Base-by-base conservation (phyloP, 441 rosid species). In the Bocquillonia castaneifolia region DNA sequence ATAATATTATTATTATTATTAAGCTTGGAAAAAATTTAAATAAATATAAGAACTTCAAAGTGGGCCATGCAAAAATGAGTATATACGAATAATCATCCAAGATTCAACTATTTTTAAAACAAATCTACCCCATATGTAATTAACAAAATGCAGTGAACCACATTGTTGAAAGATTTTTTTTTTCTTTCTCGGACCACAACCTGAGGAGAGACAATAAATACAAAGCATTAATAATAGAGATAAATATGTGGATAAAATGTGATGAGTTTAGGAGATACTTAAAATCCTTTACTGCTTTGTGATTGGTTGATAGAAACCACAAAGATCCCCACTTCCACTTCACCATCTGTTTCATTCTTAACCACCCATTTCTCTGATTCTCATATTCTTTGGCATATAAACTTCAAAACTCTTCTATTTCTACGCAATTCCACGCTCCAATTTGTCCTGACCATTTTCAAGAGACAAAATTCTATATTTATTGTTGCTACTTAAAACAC, bases 301-400 rank as follows among this genome's bases (percentile, higher is more conserved):
- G 72, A 93, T 91, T 91, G 98, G 98, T 65, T 74, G 72, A 73
- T 72, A 53, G 68, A 20, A 68, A 72, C 72, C 71, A 55, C 82
- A 60, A 59, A 69, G 26, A 68, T 75, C 85, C 72, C 82, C 79
- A 82, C 81, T 81, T 70, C 72, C 71, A 70, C 68, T 57, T 40
- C 59, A 50, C 55, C 48, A 10, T 36, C 50, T 39, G 65, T 39
- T 31, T 34, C 76, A 42, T 25, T 78, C 80, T 78, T 32, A 25
- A 63, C 89, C 86, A 85, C 85, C 74, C 76, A 53, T 67, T 69
- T 47, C 59, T 55, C 52, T 71, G 59, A 51, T 74, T 85, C 79
- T 42, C 78, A 48, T 73, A 78, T 57, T 68, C 42, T 14, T n/a
- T 51, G 54, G 18, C 67, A 20, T 70, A 68, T 53, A 55, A 51